Conservation (phyloP, 306 rosid species). For the Medicago lupulina region DNA sequence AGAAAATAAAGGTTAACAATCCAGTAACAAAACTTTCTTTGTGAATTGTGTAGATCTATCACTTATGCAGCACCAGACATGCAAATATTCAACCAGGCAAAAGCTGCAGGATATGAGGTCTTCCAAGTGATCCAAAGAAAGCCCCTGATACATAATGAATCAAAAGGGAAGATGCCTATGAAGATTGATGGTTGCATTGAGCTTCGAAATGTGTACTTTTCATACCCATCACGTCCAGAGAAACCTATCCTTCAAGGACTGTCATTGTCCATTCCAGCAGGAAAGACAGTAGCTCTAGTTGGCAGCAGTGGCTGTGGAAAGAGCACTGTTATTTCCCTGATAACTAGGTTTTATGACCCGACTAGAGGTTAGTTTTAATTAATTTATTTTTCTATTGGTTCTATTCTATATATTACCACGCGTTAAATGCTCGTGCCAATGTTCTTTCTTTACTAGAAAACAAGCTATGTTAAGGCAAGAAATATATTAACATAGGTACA, state of each 20-base stretch:
- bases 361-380: constrained; percentile 51
- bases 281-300: constrained; percentile 78
- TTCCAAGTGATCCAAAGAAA: constrained; percentile 80
- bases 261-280: constrained; percentile 76
- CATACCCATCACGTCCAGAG: constrained; percentile 80
- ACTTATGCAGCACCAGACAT: constrained; percentile 93
- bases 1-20: background rate
- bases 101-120: constrained; percentile 84
- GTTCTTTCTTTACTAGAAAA: background rate
- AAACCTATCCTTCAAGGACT: constrained; percentile 70
- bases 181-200: constrained; percentile 62
- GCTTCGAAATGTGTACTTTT: constrained; percentile 61
- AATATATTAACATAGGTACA: background rate
- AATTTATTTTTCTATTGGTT: constrained; percentile 4
- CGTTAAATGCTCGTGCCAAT: background rate
- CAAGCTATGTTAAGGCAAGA: background rate
- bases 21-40: constrained; percentile 8
- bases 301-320: constrained; percentile 98
- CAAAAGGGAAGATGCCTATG: constrained; percentile 51
- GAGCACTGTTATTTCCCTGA: constrained; percentile 83
- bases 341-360: constrained; percentile 81
- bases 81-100: constrained; percentile 90
- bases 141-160: constrained; percentile 57
- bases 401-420: constrained; percentile 15
- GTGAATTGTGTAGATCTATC: constrained; percentile 62